Percentiles rank a stretch among this genome's conserved stretches.
Evolutionary conservation across 495 filamentous ascomycete species (phyloP).

Genomic region (Penicillium subrubescens): DNA sequence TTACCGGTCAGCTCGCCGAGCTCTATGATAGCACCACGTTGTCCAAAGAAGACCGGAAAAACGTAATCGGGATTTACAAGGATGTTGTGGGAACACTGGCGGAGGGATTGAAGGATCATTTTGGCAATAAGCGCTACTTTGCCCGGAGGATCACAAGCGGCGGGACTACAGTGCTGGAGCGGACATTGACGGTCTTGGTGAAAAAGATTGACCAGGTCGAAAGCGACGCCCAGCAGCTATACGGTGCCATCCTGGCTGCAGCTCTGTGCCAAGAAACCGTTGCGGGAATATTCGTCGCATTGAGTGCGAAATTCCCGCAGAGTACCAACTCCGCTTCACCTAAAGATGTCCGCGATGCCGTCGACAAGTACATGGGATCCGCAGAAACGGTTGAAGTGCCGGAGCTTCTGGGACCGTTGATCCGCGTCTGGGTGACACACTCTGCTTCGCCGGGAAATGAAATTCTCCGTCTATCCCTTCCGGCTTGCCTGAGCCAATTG

Average conservation of each 20-base stretch:
- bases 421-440: conserved; percentile 46
- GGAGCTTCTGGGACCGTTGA: conserved; percentile 42
- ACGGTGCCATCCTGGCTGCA: conserved; percentile 82
- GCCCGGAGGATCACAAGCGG: conserved; percentile 68
- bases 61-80: conserved; percentile 70
- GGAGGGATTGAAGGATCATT: conserved; percentile 75
- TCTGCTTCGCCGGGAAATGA: conserved; percentile 31
- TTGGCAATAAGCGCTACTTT: conserved; percentile 88
- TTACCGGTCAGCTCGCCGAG: conserved; percentile 67
- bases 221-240: conserved; percentile 72
- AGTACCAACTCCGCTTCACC: conserved; percentile 12
- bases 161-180: conserved; percentile 76
- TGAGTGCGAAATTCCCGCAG: conserved; percentile 31
- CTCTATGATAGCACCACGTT: conserved; percentile 62
- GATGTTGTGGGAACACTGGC: conserved; percentile 70
- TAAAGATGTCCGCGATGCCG: conserved; percentile 30
- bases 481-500: conserved; percentile 47
- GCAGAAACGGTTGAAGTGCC: conserved; percentile 47
- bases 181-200: conserved; percentile 61
- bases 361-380: conserved; percentile 40
- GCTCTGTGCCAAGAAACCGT: conserved; percentile 75
- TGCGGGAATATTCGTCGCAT: conserved; percentile 45
- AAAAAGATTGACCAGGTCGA: conserved; percentile 53
- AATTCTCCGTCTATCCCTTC: conserved; percentile 37
- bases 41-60: conserved; percentile 59